Percentiles rank a stretch among this genome's conserved stretches.
Conservation (phyloP, 495 filamentous ascomycete genomes). For the Penicillium manginii region DNA sequence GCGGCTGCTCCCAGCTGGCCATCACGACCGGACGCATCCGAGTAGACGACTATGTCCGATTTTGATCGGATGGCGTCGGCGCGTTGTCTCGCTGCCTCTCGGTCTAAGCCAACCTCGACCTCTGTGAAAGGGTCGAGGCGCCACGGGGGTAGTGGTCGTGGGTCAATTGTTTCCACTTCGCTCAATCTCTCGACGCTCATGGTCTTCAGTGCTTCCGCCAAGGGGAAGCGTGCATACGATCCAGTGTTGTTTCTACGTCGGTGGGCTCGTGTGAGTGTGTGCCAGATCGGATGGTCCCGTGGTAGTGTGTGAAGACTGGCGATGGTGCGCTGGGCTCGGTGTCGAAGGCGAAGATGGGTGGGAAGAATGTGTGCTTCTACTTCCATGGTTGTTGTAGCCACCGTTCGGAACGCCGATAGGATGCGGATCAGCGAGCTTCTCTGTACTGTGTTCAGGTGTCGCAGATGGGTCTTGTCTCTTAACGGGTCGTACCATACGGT, state of each 20-base stretch:
- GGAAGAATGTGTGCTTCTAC: neutral
- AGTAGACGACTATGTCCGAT: too few species aligned
- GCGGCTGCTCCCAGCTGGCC: too few species aligned
- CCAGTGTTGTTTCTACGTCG: conserved; percentile 13
- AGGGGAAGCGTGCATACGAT: conserved; percentile 5
- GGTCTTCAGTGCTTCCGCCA: too few species aligned
- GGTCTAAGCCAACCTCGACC: too few species aligned
- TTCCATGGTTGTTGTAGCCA: neutral
- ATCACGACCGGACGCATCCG: too few species aligned
- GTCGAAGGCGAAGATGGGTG: neutral
- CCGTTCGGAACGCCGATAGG: neutral
- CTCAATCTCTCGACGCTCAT: too few species aligned
- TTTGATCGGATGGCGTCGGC: too few species aligned
- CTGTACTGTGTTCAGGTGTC: neutral
- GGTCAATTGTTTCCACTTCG: too few species aligned
- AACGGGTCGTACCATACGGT: neutral
- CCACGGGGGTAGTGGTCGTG: too few species aligned
- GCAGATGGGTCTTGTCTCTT: neutral
- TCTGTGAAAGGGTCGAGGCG: too few species aligned
- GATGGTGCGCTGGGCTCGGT: conserved; percentile 8
- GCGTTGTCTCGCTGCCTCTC: too few species aligned
- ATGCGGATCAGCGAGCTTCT: neutral
- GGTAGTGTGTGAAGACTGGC: conserved; percentile 13
- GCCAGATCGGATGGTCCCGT: conserved; percentile 10
- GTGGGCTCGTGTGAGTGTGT: conserved; percentile 9